A percentile compares a stretch with the other conserved stretches of the same genome.
Evolutionary conservation across 208 protist genomes (phyloP).

Genomic region (Trypanosoma conorhini): DNA sequence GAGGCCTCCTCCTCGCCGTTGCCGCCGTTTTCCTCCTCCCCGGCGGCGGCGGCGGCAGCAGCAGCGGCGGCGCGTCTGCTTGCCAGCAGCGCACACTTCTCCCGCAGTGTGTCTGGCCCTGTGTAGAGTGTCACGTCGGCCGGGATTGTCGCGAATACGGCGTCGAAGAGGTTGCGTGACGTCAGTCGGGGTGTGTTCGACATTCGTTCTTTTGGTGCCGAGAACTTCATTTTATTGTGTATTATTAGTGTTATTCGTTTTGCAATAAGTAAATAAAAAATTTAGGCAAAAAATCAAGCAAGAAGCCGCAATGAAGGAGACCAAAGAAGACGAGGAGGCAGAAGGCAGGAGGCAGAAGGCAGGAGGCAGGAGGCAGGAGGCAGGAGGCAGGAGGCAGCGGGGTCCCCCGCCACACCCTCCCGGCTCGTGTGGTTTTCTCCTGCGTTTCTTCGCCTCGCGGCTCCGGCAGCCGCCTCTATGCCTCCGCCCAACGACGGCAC

Average conservation of each 20-base stretch:
- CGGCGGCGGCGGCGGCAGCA: background rate
- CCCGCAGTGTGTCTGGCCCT: slow-evolving; percentile 44
- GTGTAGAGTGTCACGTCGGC: slow-evolving; percentile 59
- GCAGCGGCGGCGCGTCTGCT: slow-evolving; percentile 15
- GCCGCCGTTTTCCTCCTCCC: background rate
- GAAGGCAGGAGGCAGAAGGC: background rate
- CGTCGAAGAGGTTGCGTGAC: slow-evolving; percentile 67
- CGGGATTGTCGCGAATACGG: slow-evolving; percentile 64
- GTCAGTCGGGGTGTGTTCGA: slow-evolving; percentile 24
- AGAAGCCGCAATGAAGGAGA: background rate
- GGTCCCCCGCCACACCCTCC: too few species aligned
- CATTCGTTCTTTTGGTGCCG: slow-evolving; percentile 9
- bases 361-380: background rate
- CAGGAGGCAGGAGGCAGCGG: background rate
- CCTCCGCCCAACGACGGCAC: background rate
- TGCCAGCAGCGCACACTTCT: slow-evolving; percentile 52
- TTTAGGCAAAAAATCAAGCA: slow-evolving; percentile 11
- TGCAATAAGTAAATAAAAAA: background rate
- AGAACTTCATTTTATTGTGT: background rate
- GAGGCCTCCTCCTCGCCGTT: background rate
- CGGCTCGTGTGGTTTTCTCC: background rate
- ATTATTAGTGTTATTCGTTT: slow-evolving; percentile 2
- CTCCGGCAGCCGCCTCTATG: background rate
- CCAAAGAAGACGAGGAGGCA: background rate
- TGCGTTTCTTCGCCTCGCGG: background rate